Evolutionary conservation across 2,329 filamentous ascomycete species (phyloP), one percentile per base, ranked within the genome.

Genomic region (Aspergillus bombycis): DNA sequence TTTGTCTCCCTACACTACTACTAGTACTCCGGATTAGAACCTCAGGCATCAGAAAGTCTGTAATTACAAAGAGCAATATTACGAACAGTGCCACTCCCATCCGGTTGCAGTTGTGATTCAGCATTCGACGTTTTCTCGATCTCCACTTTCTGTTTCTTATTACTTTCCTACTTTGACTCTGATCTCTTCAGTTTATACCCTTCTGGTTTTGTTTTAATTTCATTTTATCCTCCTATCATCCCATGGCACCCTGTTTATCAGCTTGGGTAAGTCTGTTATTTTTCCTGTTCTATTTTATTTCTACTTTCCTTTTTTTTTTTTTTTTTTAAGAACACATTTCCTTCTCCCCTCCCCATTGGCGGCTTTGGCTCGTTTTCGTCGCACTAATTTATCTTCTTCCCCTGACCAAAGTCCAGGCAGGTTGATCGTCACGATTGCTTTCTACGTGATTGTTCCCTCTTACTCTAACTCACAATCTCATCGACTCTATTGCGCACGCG

Each of bases 101-200:
- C 52, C 36, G 55, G 38, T 57, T 57, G 34, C 55, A 28, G 55
- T 57, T 52, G 55, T 55, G 62, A 55, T 60, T 50, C 46, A 64
- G 53, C 34, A 57, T 50, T 61, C 46, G 60, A 52, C 46, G 57
- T 58, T 56, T 53, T 64, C 58, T 57, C 38, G 61, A 65, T 65
- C 68, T 66, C 70, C 70, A 68, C 68, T 71, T 68, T 69, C 66
- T 67, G 65, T 68, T 67, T 68, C 66, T 45, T 36, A 23, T 23
- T 52, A 38, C 54, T 50, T 54, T 60, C 59, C 50, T 67, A 52
- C 52, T 68, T 43, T 60, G 62, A 48, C 50, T 16, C 57, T 62
- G 57, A 57, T 56, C 53, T 41, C 54, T 58, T 60, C 53, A 43
- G 57, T 59, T 46, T 46, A 38, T 61, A 57, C 26, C 28, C 28